These are phyloP conservation scores for Amylostereum chailletii DNA, from an alignment of 1,284 basidiomycete species.

Conservation along the genomic window DNA sequence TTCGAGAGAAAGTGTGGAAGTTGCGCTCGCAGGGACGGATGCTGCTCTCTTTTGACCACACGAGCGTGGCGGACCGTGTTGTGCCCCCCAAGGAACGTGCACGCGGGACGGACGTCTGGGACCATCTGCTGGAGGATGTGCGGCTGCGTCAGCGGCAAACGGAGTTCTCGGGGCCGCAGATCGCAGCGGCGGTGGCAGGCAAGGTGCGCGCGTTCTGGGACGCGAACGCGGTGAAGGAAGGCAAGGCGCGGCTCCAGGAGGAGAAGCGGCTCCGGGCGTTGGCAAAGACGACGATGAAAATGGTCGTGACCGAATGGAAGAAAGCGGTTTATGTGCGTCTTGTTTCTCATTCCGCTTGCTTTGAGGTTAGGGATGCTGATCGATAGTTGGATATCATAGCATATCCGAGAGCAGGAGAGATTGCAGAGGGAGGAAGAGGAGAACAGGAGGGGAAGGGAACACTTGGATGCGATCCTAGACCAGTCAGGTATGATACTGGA, in stretches of 20 bases:
- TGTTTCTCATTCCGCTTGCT: constrained; percentile 1
- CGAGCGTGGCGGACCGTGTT: constrained; percentile 1
- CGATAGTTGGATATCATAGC: constrained; percentile 25
- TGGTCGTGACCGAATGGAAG: constrained; percentile 82
- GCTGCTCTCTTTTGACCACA: constrained; percentile 13
- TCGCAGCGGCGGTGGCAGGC: constrained; percentile 54
- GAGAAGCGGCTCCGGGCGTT: constrained; percentile 61
- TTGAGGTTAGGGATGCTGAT: constrained; percentile 2
- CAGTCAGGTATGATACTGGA: constrained; percentile 85
- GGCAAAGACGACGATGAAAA: constrained; percentile 63
- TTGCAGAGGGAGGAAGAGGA: constrained; percentile 53
- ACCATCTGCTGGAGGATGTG: constrained; percentile 40
- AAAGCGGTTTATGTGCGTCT: constrained; percentile 77
- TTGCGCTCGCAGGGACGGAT: constrained; percentile 32
- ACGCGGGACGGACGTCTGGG: constrained; percentile 38
- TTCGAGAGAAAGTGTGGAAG: constrained; percentile 44
- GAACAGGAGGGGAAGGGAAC: constrained; percentile 66
- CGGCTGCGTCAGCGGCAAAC: constrained; percentile 24
- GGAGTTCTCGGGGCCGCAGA: constrained; percentile 37
- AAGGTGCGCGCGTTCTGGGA: constrained; percentile 80
- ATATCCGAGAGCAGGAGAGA: constrained; percentile 66
- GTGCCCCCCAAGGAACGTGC: constrained; percentile 8
- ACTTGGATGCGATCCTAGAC: constrained; percentile 85
- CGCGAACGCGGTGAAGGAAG: constrained; percentile 52
- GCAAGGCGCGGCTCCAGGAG: constrained; percentile 53